A percentile compares a stretch with the other conserved stretches of the same genome.
These are phyloP conservation scores for Linum tenue DNA, from an alignment of 345 rosid species.

Conservation along the genomic window DNA sequence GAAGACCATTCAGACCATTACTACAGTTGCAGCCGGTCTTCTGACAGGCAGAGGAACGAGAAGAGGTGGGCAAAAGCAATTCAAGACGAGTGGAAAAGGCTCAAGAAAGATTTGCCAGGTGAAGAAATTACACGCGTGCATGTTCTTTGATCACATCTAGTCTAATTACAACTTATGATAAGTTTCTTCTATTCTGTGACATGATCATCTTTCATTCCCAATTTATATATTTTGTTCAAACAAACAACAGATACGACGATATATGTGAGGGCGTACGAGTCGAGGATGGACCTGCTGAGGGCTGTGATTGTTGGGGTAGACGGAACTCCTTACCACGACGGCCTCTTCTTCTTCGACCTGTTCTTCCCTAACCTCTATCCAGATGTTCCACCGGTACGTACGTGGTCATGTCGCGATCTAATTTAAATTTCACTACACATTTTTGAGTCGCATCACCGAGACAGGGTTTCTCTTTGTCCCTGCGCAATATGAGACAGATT, in stretches of 20 bases:
- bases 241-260: conserved; percentile 52
- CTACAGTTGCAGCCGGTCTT: conserved; percentile 25
- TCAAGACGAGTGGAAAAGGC: conserved; percentile 82
- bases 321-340: conserved; percentile 94
- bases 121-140: background rate
- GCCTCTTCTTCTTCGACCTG: conserved; percentile 87
- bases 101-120: conserved; percentile 91
- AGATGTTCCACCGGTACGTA: conserved; percentile 60
- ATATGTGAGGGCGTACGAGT: conserved; percentile 78
- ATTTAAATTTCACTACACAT: background rate
- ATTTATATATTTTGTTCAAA: conserved; percentile 4
- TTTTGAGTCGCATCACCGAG: conserved; percentile 7
- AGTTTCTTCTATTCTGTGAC: background rate
- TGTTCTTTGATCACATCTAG: too few species aligned
- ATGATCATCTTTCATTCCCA: too few species aligned
- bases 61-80: conserved; percentile 65
- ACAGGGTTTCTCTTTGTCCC: too few species aligned
- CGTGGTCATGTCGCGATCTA: conserved; percentile 4
- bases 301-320: conserved; percentile 91
- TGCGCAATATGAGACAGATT: too few species aligned
- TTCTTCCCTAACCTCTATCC: conserved; percentile 75
- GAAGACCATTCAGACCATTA: conserved; percentile 61
- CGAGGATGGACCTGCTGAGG: conserved; percentile 90
- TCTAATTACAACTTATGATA: too few species aligned
- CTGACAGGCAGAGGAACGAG: conserved; percentile 30